phyloP scores from a whole-genome alignment of 108 stramenopile species.

The Pseudonitzschia pungens region DNA sequence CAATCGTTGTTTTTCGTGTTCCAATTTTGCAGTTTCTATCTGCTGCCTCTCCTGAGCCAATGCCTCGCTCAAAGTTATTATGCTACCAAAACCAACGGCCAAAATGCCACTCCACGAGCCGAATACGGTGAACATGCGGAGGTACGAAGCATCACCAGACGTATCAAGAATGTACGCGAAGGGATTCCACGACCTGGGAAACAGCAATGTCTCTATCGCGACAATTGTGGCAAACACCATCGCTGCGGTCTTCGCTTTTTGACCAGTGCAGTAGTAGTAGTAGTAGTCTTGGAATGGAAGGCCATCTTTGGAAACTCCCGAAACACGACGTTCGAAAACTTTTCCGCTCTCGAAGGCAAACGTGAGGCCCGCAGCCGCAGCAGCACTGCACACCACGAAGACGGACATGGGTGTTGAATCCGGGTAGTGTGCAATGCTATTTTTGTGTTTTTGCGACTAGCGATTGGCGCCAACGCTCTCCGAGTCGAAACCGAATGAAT shows the following conservation, averaged over 20 bases:
- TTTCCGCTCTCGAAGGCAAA: slow-evolving; percentile 2
- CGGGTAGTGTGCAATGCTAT: too few relatives aligned
- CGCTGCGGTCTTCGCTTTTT: background rate
- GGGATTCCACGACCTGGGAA: slow-evolving; percentile 3
- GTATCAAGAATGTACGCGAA: background rate
- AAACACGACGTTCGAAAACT: background rate
- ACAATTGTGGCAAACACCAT: background rate
- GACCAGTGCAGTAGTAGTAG: background rate
- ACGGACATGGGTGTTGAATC: background rate
- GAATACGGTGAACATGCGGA: background rate
- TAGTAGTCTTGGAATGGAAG: background rate
- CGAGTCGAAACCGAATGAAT: too few relatives aligned
- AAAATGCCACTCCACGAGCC: slow-evolving; percentile 9
- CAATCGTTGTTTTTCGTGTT: background rate
- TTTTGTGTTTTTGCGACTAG: too few relatives aligned
- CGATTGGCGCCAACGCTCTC: too few relatives aligned
- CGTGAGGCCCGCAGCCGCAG: slow-evolving; percentile 9
- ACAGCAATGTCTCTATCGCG: background rate
- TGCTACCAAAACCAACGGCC: slow-evolving; percentile 7
- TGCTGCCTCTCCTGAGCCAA: background rate
- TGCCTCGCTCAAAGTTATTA: background rate
- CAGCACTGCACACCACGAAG: slow-evolving; percentile 4
- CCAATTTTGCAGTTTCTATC: background rate
- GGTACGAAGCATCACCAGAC: background rate
- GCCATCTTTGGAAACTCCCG: background rate